Percentiles rank a stretch among this genome's conserved stretches.
Conservation (phyloP, 1,284 basidiomycete genomes). For the Rhizoctonia solani region DNA sequence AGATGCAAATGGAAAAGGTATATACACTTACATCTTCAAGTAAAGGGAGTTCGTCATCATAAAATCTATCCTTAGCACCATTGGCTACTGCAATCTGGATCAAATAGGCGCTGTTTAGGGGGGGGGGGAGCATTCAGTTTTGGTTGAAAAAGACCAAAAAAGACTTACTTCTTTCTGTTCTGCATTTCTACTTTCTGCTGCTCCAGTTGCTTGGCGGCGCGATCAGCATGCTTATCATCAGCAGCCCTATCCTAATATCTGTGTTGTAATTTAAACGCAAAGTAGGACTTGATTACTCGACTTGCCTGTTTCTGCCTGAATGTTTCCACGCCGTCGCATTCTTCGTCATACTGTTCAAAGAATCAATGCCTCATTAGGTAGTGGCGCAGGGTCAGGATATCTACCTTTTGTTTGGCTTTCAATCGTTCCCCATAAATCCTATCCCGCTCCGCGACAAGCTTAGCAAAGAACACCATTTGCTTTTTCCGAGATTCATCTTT, state of each 20-base stretch:
- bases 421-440: slow-evolving; percentile 64
- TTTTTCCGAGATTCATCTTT: slow-evolving; percentile 71
- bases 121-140: slow-evolving; percentile 7
- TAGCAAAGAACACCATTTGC: slow-evolving; percentile 73
- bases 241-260: slow-evolving; percentile 59
- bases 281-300: not conserved
- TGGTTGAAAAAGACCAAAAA: slow-evolving; percentile 1
- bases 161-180: slow-evolving; percentile 73
- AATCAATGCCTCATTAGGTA: not conserved
- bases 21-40: slow-evolving; percentile 68
- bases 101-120: slow-evolving; percentile 76
- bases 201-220: slow-evolving; percentile 70
- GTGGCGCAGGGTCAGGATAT: not conserved
- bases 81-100: slow-evolving; percentile 72
- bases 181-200: slow-evolving; percentile 75
- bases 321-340: slow-evolving; percentile 69
- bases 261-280: not conserved
- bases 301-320: slow-evolving; percentile 75
- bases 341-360: slow-evolving; percentile 67
- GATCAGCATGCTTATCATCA: slow-evolving; percentile 75
- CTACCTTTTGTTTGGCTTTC: slow-evolving; percentile 78
- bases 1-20: slow-evolving; percentile 29
- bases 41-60: slow-evolving; percentile 63
- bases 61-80: slow-evolving; percentile 68
- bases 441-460: slow-evolving; percentile 70